Conservation (phyloP, 176 grass and related monocot species). For the Oryza rufipogon region DNA sequence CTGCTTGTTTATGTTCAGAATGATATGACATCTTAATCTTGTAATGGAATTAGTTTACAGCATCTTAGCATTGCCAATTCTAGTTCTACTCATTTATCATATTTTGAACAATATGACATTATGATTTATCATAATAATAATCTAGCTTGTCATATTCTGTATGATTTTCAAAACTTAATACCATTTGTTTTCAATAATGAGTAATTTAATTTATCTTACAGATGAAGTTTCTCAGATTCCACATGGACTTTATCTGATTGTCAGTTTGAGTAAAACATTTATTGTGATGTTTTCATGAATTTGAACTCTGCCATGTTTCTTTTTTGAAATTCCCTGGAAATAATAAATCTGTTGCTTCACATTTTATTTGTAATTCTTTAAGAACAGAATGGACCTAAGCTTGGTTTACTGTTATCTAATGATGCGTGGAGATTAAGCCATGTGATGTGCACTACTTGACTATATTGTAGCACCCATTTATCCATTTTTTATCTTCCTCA, state of each 20-base stretch:
- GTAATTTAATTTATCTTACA: constrained; percentile 19
- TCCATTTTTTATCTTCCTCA: constrained; percentile 3
- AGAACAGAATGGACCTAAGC: background rate
- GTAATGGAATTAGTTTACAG: constrained; percentile 2
- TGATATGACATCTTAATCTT: background rate
- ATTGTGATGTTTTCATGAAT: constrained; percentile 16
- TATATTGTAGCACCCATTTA: background rate
- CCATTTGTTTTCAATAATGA: constrained; percentile 25
- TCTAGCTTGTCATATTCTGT: background rate
- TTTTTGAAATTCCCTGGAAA: background rate
- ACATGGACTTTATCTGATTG: constrained; percentile 9
- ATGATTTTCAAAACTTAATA: constrained; percentile 2
- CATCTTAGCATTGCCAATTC: constrained; percentile 24
- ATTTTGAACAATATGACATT: constrained; percentile 1
- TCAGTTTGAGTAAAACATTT: constrained; percentile 17
- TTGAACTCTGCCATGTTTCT: constrained; percentile 28
- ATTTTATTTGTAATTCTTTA: background rate
- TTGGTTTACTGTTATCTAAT: constrained; percentile 9
- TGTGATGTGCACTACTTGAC: background rate
- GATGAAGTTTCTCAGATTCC: constrained; percentile 20
- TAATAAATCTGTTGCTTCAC: background rate
- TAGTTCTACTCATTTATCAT: constrained; percentile 6
- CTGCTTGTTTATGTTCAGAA: background rate
- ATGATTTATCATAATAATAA: constrained; percentile 12
- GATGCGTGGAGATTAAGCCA: constrained; percentile 14